Base-by-base conservation (phyloP, 495 filamentous ascomycete genomes). In the Daldinia caldariorum region DNA sequence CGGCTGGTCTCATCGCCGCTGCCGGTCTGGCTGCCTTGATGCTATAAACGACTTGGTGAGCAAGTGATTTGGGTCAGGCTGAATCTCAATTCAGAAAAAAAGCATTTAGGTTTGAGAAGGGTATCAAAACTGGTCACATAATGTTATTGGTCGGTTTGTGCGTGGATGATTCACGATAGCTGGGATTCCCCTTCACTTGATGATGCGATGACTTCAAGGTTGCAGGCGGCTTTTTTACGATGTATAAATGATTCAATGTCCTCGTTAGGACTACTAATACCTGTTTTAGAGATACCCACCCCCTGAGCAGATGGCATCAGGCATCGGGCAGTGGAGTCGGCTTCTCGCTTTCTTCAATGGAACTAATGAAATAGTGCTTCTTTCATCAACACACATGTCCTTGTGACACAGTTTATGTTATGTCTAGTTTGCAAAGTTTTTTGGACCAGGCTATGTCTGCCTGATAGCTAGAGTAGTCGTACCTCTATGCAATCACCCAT, bases 181-280 rank as follows among this genome's bases (percentile, higher is more conserved):
- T 59, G 58, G 67, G 62, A 37, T 63, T 70, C 53, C 50, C 67
- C 16, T 69, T 72, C 35, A 35, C 61, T 69, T 69, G 51, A 73
- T 53, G 70, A 73, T 69, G 66, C 57, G 66, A 73, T 62, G 70
- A 73, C 51, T 66, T 66, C 34, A 54, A 69, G 53, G 53, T 58
- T 66, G 47, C 64, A 39, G 59, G 62, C 20, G 61, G 67, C 58
- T 69, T 67, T 67, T 70, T 77, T 71, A 77, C 64, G 67, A 75
- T 77, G 75, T 77, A 75, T 77, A 67, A 77, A 77, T 73, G 75
- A 73, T 58, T 65, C 63, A 59, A 47, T 35, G 75, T 75, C 73
- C 61, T 32, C 59, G 37, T 18, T 20, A 61, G 73, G 64, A 71
- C 72, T 62, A 51, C 65, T 77, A 77, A 77, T 77, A 73, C 69